Evolutionary conservation across 2,329 filamentous ascomycete genomes (phyloP), one percentile per base, ranked within the genome.

Genomic region (Penicillium italicum): DNA sequence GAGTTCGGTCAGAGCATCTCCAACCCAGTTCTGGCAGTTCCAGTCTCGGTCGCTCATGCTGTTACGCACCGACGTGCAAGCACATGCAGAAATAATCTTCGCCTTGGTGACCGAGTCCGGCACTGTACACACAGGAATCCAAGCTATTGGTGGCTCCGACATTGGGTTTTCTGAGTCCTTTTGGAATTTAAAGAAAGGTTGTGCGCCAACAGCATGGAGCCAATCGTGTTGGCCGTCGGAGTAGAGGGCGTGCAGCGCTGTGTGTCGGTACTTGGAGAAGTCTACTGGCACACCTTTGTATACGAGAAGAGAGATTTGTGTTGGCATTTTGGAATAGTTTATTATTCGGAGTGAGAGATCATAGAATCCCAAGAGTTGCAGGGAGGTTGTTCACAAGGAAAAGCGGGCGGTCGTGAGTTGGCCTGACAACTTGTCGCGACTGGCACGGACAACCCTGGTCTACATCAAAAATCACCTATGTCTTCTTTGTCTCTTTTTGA

Each of bases 1-100:
- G 43, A 70, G 46, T 14, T 59, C 53, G 11, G 38, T 43, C 34
- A 70, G 41, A 6, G 68, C 68, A 50, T 70, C 68, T 1, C 63
- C 67, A 11, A 70, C 67, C 68, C 68, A 70, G 18, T 70, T 67
- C 60, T 70, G 68, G 41, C 68, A 70, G 42, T 69, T 70, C 68
- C 68, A 70, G n/a, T 70, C 66, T 12, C 60, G 49, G 47, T 69
- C 58, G 9, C 50, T 8, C 14, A 49, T 58, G 3, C 63, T 60
- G 24, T 70, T 70, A 11, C 61, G 54, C 9, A 69, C 59, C 4
- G 61, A 44, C 12, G 67, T 69, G 5, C 53, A 50, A 8, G 59
- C 46, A 22, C 68, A 62, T 2, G 60, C 57, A 36, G 52, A 46
- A 26, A 60, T 50, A 31, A 69, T 64, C 7, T 59, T 56, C 4